Evolutionary conservation across 257 asterid genomes (phyloP).

Genomic region (Nicotiana paniculata): DNA sequence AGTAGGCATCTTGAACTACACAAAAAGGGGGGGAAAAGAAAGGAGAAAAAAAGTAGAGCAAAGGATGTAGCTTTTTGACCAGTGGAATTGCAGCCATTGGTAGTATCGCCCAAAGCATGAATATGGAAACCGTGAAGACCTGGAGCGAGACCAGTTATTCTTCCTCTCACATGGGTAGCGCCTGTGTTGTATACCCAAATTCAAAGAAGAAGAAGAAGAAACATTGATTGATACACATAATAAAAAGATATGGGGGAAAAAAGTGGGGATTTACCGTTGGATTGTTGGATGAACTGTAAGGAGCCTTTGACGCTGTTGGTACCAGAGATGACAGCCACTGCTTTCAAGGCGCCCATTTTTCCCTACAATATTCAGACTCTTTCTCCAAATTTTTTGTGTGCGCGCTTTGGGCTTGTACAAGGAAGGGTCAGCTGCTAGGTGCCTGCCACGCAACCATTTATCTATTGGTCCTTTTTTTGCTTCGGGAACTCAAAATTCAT

Average conservation of each 20-base stretch:
- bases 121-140: constrained; percentile 94
- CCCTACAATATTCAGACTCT: background rate
- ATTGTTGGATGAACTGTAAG: constrained; percentile 51
- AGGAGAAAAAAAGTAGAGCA: background rate
- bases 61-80: constrained; percentile 22
- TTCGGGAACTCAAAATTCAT: no score
- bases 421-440: background rate
- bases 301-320: constrained; percentile 51
- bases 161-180: constrained; percentile 55
- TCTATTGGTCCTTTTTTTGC: background rate
- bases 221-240: background rate
- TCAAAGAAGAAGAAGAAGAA: background rate
- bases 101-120: constrained; percentile 94
- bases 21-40: background rate
- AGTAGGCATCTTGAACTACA: background rate
- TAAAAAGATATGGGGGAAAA: background rate
- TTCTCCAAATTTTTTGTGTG: background rate
- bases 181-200: constrained; percentile 13
- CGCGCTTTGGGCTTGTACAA: no score
- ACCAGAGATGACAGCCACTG: constrained; percentile 81
- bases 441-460: background rate
- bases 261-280: constrained; percentile 26
- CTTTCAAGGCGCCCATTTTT: constrained; percentile 52
- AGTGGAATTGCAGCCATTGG: constrained; percentile 93
- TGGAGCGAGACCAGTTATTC: constrained; percentile 55